Base-by-base conservation (phyloP, 768 basidiomycete species). In the Hygrocybe punicea region DNA sequence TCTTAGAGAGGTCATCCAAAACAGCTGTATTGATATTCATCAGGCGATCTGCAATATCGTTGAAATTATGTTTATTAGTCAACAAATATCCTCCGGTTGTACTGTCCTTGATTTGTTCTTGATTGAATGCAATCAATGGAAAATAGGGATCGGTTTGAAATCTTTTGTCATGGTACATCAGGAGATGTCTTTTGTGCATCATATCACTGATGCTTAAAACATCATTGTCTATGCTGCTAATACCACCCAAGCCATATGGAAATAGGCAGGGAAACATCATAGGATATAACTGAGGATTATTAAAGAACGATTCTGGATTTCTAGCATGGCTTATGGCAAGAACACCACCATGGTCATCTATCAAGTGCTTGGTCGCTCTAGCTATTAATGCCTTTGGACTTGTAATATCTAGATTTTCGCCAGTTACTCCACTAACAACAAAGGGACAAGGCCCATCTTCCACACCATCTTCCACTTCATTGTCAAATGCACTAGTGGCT, bases 101-200 rank as follows among this genome's bases (percentile, higher is more conserved):
- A 3, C 68, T 62, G 1, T 53, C 55, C 40, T 69, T 72, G 2
- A 79, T 65, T 48, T 78, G 78, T 17, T 69, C 58, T 48, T 79
- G 74, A 48, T 71, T 78, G 52, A 78, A 78, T 0, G 68, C 69
- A 13, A 76, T 58, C 19, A 78, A 69, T 0, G 73, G 64, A 58
- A 76, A 80, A 33, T 65, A 61, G 0, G 58, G 17, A 55, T 80
- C 75, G 0, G 33, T 53, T 51, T 79, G 76, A 65, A 73, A 77
- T 0, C 68, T 51, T n/a, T 74, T 73, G 42, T 78, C 76, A 56
- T 72, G 67, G 56, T 75, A 78, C 67, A 72, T 63, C 0, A 78
- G 54, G 0, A 70, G 50, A 11, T 62, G 51, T 39, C 58, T 37
- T 17, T 69, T 70, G 29, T 71, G 39, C n/a, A 9, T 63, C 63